Evolutionary conservation across 2,329 filamentous ascomycete genomes (phyloP).

Genomic region (Gaeumannomyces tritici): DNA sequence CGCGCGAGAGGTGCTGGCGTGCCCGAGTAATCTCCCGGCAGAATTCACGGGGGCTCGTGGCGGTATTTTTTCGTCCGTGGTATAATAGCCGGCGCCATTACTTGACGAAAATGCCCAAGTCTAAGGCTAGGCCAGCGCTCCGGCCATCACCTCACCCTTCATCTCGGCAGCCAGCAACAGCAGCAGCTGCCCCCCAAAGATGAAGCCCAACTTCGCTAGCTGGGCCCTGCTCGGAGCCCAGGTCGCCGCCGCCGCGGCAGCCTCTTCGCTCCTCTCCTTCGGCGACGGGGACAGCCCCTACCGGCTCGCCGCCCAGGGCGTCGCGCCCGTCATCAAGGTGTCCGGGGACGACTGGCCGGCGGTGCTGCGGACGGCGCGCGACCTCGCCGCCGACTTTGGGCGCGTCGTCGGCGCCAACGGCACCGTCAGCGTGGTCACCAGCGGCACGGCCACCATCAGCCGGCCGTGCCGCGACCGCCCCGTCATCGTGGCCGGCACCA

Average conservation of each 20-base stretch:
- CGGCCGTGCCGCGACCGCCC: slow-evolving; percentile 1
- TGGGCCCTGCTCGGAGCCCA: slow-evolving; percentile 1
- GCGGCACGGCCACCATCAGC: not conserved
- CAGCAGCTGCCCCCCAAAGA: not conserved
- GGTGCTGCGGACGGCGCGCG: slow-evolving; percentile 14
- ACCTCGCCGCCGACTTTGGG: slow-evolving; percentile 15
- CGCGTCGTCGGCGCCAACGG: slow-evolving; percentile 12
- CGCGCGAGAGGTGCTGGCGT: not conserved
- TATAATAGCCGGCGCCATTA: not conserved
- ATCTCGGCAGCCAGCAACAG: not conserved
- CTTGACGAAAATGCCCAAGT: not conserved
- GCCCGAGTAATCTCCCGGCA: not conserved
- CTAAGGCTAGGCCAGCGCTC: not conserved
- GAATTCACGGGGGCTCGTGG: not conserved
- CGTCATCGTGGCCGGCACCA: slow-evolving; percentile 40
- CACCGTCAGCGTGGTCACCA: slow-evolving; percentile 6
- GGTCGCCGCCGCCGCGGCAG: not conserved
- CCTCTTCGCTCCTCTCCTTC: slow-evolving; percentile 1
- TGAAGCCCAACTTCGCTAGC: not conserved
- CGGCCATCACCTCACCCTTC: not conserved
- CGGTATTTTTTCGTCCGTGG: not conserved
- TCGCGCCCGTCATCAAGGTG: slow-evolving; percentile 15
- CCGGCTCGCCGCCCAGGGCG: slow-evolving; percentile 12
- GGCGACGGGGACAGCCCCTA: slow-evolving; percentile 6
- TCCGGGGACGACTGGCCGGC: slow-evolving; percentile 13